Evolutionary conservation across 805 yeast species (phyloP), one percentile per base, ranked within the genome.

Genomic region (Clavispora carvajalis): DNA sequence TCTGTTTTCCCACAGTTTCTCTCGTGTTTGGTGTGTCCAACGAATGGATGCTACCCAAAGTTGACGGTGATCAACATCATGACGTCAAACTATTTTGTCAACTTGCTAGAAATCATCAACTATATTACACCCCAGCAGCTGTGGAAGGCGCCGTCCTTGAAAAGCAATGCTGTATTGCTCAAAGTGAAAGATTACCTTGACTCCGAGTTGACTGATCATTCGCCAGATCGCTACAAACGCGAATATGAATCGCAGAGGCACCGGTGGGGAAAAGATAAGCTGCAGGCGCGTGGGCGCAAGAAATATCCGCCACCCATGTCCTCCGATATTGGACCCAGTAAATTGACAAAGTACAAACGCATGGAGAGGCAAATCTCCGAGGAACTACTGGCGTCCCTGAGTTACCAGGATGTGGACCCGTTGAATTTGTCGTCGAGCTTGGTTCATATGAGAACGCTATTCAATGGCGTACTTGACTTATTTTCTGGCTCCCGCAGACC

Each of bases 51-150:
- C 7, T 18, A 40, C 9, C 67, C 69, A 0, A 59, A 60, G 44
- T 33, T 68, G 24, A 59, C 65, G 11, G 55, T 69, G 8, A 58
- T 69, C 33, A 69, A 69, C 43, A 46, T 68, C 50, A 59, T 67
- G 48, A 62, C 69, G 4, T 60, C 59, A 26, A 67, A 69, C 47
- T 69, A 67, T 48, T 69, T 69, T 39, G 47, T 58, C 15, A 67
- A 65, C 45, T 52, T 69, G 25, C 59, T 66, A 43, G 71, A 67
- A 8, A 52, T 69, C 29, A 60, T 67, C 33, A 58, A 58, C 44
- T 40, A 39, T 17, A 42, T 58, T 13, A 55, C 53, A 23, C 74
- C 74, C 0, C 57, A 54, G 39, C 73, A 67, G 46, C 59, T 62
- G 23, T 65, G 72, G 67, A 69, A 67, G 40, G 52, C 70, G 4